A percentile compares a stretch with the other conserved stretches of the same genome.
phyloP scores from a whole-genome alignment of 2,329 filamentous ascomycete genomes.

The Samsoniella hepiali region DNA sequence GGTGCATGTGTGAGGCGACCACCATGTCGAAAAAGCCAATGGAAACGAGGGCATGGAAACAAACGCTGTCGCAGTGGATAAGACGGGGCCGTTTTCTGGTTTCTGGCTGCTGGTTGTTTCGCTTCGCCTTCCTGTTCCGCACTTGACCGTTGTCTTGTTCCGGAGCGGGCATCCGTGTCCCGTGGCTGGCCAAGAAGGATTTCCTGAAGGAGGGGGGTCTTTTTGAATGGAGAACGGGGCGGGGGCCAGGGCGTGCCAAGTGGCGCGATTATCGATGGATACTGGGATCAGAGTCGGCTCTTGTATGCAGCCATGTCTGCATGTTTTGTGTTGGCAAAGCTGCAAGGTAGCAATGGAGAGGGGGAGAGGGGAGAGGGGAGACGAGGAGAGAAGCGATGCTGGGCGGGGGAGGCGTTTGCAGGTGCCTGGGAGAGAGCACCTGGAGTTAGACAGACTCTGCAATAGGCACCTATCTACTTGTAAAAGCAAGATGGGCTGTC shows the following conservation, averaged over 20 bases:
- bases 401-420: background rate
- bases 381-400: background rate
- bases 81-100: background rate
- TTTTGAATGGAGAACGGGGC: background rate
- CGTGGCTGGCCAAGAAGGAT: conserved; percentile 5
- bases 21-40: background rate
- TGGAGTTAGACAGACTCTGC: too few relatives aligned
- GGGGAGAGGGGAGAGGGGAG: too few relatives aligned
- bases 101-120: conserved; percentile 8
- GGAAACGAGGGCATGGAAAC: background rate
- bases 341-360: background rate
- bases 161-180: background rate
- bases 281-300: conserved; percentile 1
- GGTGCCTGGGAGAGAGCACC: background rate
- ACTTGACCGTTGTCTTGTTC: background rate
- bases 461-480: background rate
- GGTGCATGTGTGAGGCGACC: conserved; percentile 1
- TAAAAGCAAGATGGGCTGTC: background rate
- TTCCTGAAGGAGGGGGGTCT: background rate
- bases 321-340: conserved; percentile 3
- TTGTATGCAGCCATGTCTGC: conserved; percentile 2
- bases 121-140: conserved; percentile 1
- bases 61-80: background rate
- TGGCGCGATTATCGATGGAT: conserved; percentile 12
- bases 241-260: background rate